Percentiles rank a stretch among this genome's conserved stretches.
phyloP scores from a whole-genome alignment of 305 asterid species.

The Rubia tinctorum region DNA sequence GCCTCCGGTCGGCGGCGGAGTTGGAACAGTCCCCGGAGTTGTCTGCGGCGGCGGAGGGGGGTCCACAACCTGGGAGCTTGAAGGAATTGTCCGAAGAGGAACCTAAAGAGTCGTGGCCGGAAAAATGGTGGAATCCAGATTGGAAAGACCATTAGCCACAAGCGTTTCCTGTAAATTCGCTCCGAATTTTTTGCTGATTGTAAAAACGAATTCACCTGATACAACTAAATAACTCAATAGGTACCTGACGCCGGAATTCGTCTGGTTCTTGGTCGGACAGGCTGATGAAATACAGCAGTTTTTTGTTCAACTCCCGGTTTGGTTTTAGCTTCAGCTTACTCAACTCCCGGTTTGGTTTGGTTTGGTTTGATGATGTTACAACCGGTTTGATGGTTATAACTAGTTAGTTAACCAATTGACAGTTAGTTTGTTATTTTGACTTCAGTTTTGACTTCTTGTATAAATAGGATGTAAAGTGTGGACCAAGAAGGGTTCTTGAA shows the following conservation, averaged over 20 bases:
- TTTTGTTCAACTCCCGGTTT: too few relatives aligned
- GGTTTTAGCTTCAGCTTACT: too few relatives aligned
- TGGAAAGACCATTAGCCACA: constrained; percentile 55
- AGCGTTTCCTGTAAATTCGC: constrained; percentile 30
- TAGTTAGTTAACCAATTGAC: too few relatives aligned
- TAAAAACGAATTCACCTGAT: constrained; percentile 28
- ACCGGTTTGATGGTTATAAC: too few relatives aligned
- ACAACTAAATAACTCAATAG: constrained; percentile 52
- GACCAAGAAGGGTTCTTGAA: too few relatives aligned
- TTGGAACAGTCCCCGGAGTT: constrained; percentile 11
- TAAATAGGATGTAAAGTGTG: too few relatives aligned
- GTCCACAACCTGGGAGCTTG: constrained; percentile 31
- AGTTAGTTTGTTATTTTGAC: too few relatives aligned
- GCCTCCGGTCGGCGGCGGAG: constrained; percentile 21
- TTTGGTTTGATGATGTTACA: too few relatives aligned
- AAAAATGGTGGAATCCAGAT: constrained; percentile 21
- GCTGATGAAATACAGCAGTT: too few relatives aligned
- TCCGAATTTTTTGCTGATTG: constrained; percentile 38
- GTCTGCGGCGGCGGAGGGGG: constrained; percentile 56
- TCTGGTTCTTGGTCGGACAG: constrained; percentile 69
- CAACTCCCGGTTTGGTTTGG: too few relatives aligned
- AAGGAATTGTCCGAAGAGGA: constrained; percentile 64
- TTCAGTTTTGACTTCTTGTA: too few relatives aligned
- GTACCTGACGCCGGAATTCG: constrained; percentile 42
- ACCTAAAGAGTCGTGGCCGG: constrained; percentile 68